Conservation (phyloP, 129 eudicot species). For the Pseudognaphalium luteoalbum region DNA sequence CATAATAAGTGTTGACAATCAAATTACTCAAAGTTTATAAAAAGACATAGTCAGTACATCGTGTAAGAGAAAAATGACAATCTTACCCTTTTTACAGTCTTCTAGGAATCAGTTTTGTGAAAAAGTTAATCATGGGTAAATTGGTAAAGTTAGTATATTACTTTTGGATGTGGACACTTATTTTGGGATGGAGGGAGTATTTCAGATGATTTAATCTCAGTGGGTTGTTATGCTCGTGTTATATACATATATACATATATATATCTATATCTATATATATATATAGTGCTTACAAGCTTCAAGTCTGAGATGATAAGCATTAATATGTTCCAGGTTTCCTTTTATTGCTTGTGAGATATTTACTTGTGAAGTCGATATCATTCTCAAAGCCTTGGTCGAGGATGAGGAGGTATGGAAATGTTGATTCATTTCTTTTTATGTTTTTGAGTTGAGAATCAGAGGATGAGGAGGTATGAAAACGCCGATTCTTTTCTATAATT, state of each 20-base stretch:
- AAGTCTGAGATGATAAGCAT: conserved; percentile 9
- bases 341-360: conserved; percentile 93
- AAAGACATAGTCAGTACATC: too few relatives aligned
- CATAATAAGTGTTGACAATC: too few relatives aligned
- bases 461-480: not conserved
- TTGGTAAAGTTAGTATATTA: too few relatives aligned
- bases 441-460: conserved; percentile 11
- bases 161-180: too few relatives aligned
- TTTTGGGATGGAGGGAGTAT: too few relatives aligned
- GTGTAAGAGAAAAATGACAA: too few relatives aligned
- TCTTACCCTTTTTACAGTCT: too few relatives aligned
- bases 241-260: not conserved
- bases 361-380: conserved; percentile 92
- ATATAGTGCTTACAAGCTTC: conserved; percentile 1
- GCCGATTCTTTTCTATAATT: not conserved
- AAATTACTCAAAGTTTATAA: too few relatives aligned
- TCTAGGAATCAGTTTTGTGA: too few relatives aligned
- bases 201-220: conserved; percentile 16
- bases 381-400: conserved; percentile 87
- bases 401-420: conserved; percentile 78
- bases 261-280: not conserved
- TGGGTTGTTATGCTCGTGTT: conserved; percentile 10
- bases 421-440: not conserved
- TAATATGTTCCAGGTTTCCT: conserved; percentile 64
- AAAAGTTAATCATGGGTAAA: too few relatives aligned